phyloP scores from a whole-genome alignment of 768 basidiomycete species.

The Paxillus involutus region DNA sequence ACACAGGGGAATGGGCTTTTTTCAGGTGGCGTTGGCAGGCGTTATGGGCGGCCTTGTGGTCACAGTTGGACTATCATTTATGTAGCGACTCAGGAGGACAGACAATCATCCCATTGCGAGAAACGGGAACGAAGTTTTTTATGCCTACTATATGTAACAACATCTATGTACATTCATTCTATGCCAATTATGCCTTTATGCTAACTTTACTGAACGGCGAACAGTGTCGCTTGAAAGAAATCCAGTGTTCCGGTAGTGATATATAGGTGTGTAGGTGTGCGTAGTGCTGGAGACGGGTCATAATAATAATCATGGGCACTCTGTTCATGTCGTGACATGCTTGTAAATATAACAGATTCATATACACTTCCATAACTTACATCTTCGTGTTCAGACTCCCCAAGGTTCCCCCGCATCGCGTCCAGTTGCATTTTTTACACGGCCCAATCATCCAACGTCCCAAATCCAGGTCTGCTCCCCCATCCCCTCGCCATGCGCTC shows the following conservation, averaged over 20 bases:
- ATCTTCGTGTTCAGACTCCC: neutral
- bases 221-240: neutral
- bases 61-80: constrained; percentile 27
- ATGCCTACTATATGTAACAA: constrained; percentile 13
- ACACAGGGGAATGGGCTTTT: constrained; percentile 22
- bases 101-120: neutral
- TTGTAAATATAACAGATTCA: constrained; percentile 1
- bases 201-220: neutral
- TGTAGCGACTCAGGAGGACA: constrained; percentile 29
- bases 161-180: constrained; percentile 2
- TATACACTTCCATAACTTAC: constrained; percentile 14
- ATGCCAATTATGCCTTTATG: constrained; percentile 20
- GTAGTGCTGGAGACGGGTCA: neutral
- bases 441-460: constrained; percentile 58
- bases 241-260: neutral
- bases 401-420: neutral
- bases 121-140: neutral
- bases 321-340: neutral
- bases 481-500: constrained; percentile 52
- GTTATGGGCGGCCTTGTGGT: constrained; percentile 31
- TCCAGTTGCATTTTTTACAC: constrained; percentile 28
- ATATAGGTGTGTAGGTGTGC: neutral
- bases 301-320: neutral
- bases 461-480: constrained; percentile 41
- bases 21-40: constrained; percentile 34